These are phyloP conservation scores for Salix purpurea DNA, from an alignment of 345 rosid genomes.

Conservation along the genomic window DNA sequence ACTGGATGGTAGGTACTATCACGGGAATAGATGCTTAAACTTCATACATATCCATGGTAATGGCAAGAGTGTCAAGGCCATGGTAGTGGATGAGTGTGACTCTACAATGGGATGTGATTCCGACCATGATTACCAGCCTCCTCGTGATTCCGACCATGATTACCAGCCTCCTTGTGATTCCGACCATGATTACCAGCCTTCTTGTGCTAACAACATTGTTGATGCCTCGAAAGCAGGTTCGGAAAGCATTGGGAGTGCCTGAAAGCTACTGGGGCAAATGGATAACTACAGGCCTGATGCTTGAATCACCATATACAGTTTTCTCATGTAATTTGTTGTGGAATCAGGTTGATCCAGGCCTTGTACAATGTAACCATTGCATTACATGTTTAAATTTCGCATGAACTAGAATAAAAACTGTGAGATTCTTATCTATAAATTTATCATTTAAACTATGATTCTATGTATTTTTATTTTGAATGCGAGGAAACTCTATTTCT, in stretches of 20 bases:
- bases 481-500: too few relatives aligned
- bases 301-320: background rate
- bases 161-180: conserved; percentile 16
- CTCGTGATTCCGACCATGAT: conserved; percentile 2
- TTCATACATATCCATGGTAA: background rate
- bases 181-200: conserved; percentile 12
- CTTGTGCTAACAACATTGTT: conserved; percentile 12
- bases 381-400: background rate
- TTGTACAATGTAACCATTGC: background rate
- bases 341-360: background rate
- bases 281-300: conserved; percentile 5
- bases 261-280: background rate
- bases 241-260: conserved; percentile 10
- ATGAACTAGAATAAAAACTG: background rate
- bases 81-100: conserved; percentile 16
- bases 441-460: background rate
- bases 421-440: too few relatives aligned
- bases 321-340: background rate
- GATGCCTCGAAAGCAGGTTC: conserved; percentile 17
- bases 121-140: too few relatives aligned
- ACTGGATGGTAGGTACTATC: conserved; percentile 17
- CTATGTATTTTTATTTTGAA: too few relatives aligned
- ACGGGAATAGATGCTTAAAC: background rate
- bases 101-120: conserved; percentile 6
- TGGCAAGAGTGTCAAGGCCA: background rate